phyloP scores from a whole-genome alignment of 1,284 basidiomycete genomes.

The Pisolithus thermaeus region DNA sequence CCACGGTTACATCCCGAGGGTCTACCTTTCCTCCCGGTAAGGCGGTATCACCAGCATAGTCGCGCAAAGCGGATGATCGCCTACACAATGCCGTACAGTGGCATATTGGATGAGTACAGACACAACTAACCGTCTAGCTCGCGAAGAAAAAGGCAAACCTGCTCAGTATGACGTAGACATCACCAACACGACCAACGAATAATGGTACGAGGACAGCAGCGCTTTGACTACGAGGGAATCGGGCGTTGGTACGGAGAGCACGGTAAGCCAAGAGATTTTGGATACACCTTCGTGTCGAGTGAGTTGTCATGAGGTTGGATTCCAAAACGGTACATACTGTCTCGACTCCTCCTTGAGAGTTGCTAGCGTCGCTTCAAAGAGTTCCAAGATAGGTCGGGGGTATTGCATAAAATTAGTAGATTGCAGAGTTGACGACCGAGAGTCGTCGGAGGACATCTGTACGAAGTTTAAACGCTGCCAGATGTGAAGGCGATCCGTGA shows the following conservation, averaged over 20 bases:
- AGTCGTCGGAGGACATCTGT: too few species aligned
- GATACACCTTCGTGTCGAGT: slow-evolving; percentile 44
- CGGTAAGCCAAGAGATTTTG: slow-evolving; percentile 51
- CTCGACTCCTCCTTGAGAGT: slow-evolving; percentile 20
- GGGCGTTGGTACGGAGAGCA: slow-evolving; percentile 37
- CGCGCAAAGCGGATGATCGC: slow-evolving; percentile 62
- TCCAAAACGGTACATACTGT: slow-evolving; percentile 9
- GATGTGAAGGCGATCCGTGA: too few species aligned
- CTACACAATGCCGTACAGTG: slow-evolving; percentile 31
- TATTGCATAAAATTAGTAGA: slow-evolving; percentile 14
- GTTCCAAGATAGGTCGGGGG: slow-evolving; percentile 7
- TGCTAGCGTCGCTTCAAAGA: slow-evolving; percentile 12
- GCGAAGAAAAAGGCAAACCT: slow-evolving; percentile 41
- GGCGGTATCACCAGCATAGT: slow-evolving; percentile 81
- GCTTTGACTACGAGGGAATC: slow-evolving; percentile 49
- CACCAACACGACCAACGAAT: slow-evolving; percentile 76
- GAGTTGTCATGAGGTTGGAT: neutral
- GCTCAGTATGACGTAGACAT: slow-evolving; percentile 76
- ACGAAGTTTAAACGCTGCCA: too few species aligned
- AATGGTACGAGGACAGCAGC: slow-evolving; percentile 75
- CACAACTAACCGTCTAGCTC: neutral
- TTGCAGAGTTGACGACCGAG: too few species aligned
- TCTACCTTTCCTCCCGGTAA: slow-evolving; percentile 81
- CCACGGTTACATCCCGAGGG: slow-evolving; percentile 55
- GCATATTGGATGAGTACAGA: neutral